A percentile compares a stretch with the other conserved stretches of the same genome.
phyloP scores from a whole-genome alignment of 2,329 filamentous ascomycete genomes.

The Beauveria australis region DNA sequence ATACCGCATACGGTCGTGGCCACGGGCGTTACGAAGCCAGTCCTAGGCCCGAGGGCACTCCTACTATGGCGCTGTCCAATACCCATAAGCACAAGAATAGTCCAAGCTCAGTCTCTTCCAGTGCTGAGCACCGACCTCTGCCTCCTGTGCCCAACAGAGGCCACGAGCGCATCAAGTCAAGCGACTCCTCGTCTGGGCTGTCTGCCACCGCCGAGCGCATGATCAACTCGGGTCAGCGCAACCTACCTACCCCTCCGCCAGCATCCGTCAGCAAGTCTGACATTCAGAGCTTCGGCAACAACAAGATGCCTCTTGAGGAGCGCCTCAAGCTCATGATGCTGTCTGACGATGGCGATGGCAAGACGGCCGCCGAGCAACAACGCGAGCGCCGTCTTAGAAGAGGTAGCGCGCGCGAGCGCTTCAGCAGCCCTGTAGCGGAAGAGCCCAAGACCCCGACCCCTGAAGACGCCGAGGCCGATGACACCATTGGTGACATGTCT shows the following conservation, averaged over 20 bases:
- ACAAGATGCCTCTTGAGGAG: constrained; percentile 78
- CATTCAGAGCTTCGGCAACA: constrained; percentile 64
- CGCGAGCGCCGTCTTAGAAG: constrained; percentile 62
- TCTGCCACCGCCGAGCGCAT: constrained; percentile 66
- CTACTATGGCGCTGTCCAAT: constrained; percentile 31
- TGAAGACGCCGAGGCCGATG: constrained; percentile 46
- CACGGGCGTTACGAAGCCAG: constrained; percentile 53
- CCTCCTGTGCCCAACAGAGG: constrained; percentile 66
- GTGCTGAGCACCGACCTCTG: constrained; percentile 73
- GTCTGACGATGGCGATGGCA: constrained; percentile 53
- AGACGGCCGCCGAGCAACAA: constrained; percentile 56
- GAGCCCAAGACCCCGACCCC: constrained; percentile 12
- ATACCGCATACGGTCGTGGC: constrained; percentile 44
- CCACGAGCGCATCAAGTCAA: constrained; percentile 30
- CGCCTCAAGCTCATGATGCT: constrained; percentile 83
- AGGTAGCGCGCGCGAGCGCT: constrained; percentile 44
- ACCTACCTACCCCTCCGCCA: constrained; percentile 65
- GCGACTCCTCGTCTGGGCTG: constrained; percentile 50
- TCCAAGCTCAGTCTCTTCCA: constrained; percentile 67
- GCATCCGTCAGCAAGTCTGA: constrained; percentile 64
- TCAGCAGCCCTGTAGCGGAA: constrained; percentile 34
- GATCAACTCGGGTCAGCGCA: constrained; percentile 52
- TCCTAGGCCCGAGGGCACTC: constrained; percentile 52
- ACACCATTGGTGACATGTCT: constrained; percentile 52
- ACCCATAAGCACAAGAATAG: constrained; percentile 48